These are phyloP conservation scores for Cornus controversa DNA, from an alignment of 148 eudicot genomes.

Conservation along the genomic window DNA sequence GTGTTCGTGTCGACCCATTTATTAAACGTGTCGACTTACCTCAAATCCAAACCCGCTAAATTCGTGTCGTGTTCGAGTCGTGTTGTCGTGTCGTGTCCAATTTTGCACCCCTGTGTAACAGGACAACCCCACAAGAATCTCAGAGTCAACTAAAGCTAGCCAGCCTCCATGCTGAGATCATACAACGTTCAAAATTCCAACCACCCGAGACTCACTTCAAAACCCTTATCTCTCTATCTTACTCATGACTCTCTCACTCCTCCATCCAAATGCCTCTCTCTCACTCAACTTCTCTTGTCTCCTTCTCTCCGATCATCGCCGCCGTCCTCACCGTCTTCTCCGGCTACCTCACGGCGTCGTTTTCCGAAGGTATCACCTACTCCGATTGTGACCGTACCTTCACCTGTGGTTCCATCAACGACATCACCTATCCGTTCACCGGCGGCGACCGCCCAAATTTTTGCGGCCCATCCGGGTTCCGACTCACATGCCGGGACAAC, in stretches of 20 bases:
- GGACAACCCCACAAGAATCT: too few relatives aligned
- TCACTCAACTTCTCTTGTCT: background rate
- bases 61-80: too few relatives aligned
- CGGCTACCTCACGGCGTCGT: constrained; percentile 15
- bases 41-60: too few relatives aligned
- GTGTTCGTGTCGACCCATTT: too few relatives aligned
- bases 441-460: constrained; percentile 40
- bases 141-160: constrained; percentile 11
- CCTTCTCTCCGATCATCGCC: background rate
- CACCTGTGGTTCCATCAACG: constrained; percentile 34
- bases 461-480: constrained; percentile 45
- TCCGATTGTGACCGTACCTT: constrained; percentile 32
- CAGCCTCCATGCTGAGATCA: background rate
- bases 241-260: background rate
- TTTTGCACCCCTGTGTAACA: too few relatives aligned
- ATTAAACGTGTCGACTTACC: too few relatives aligned
- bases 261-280: constrained; percentile 10
- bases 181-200: background rate
- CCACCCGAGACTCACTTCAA: background rate
- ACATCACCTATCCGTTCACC: constrained; percentile 46
- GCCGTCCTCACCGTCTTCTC: constrained; percentile 10
- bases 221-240: background rate
- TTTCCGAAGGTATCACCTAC: constrained; percentile 11
- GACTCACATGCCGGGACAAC: constrained; percentile 27
- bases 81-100: too few relatives aligned